Base-by-base conservation (phyloP, 768 basidiomycete species). In the Hortiboletus campestris region DNA sequence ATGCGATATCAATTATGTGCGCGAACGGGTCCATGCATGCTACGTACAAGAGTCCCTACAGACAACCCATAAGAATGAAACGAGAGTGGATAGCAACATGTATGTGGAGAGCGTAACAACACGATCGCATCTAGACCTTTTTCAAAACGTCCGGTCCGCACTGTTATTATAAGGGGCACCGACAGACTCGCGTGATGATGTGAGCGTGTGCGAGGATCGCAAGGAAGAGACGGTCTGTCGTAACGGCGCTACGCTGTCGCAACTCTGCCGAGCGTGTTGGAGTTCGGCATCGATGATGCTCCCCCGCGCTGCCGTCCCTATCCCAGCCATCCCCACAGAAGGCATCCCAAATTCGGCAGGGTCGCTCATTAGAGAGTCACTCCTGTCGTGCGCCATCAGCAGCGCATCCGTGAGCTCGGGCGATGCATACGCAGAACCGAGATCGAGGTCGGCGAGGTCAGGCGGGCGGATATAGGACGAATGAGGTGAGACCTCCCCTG, bases 281-380 rank as follows among this genome's bases (percentile, higher is more conserved):
- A 63, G 16, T 19, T 42, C 56, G 5, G 50, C 4, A 48, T 62
- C 62, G 46, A 73, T 61, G 39, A 60, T 40, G 55, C 75, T 70
- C 25, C 74, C 65, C 3, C 76, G 62, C 31, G 70, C 71, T 6
- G 71, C 73, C 2, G 79, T 80, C 13, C 79, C 80, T 10, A 81
- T 58, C 10, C 80, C 80, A 11, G 75, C 74, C 80, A 81, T 79
- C 19, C 76, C 72, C 52, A 40, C 39, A 2, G 52, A 46, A 4
- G 14, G 19, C 56, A 59, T 28, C 19, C 56, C 71, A 39, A 64
- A 68, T 51, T 70, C 69, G 1, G 48, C 61, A 22, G 28, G 5
- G n/a, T 63, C 66, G 20, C 51, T 56, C 41, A 38, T 45, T n/a
- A 39, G 52, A 31, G 63, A 58, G 46, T 61, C 54, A 29, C 19